Conservation (phyloP, 441 rosid genomes). For the Croton setiger region DNA sequence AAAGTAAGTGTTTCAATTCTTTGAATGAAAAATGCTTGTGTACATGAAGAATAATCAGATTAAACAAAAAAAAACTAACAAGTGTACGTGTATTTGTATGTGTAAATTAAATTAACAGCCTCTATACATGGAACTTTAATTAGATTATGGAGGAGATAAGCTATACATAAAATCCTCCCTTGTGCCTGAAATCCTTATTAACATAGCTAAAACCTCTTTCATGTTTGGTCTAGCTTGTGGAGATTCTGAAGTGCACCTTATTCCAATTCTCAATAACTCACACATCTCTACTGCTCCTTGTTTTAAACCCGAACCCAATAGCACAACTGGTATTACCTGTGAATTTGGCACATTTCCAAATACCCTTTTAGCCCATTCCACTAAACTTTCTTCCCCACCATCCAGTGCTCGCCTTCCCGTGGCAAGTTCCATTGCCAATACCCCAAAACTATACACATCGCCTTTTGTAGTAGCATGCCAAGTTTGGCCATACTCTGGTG, state of each 20-base stretch:
- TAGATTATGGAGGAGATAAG: slow-evolving; percentile 35
- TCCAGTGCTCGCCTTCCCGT: slow-evolving; percentile 84
- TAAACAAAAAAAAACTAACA: slow-evolving; percentile 31
- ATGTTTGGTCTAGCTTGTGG: slow-evolving; percentile 86
- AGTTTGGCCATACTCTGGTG: slow-evolving; percentile 91
- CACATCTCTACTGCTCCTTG: slow-evolving; percentile 65
- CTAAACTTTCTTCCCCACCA: slow-evolving; percentile 86
- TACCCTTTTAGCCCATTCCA: slow-evolving; percentile 78
- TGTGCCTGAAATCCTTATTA: slow-evolving; percentile 40
- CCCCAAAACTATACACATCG: slow-evolving; percentile 89
- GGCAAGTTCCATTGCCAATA: slow-evolving; percentile 77
- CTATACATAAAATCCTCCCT: slow-evolving; percentile 29
- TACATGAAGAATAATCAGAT: slow-evolving; percentile 42
- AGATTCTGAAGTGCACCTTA: slow-evolving; percentile 65
- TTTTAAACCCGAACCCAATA: slow-evolving; percentile 55
- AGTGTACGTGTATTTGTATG: slow-evolving; percentile 9
- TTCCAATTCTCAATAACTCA: slow-evolving; percentile 59
- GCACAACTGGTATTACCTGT: slow-evolving; percentile 32
- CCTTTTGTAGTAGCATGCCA: slow-evolving; percentile 93
- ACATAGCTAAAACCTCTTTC: slow-evolving; percentile 76
- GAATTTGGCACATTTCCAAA: slow-evolving; percentile 37
- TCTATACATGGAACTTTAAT: slow-evolving; percentile 17
- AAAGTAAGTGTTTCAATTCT: not conserved
- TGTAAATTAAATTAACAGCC: slow-evolving; percentile 14
- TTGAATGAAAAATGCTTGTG: not conserved